Evolutionary conservation across 345 rosid species (phyloP), one percentile per base, ranked within the genome.

Genomic region (Heritiera fomes): DNA sequence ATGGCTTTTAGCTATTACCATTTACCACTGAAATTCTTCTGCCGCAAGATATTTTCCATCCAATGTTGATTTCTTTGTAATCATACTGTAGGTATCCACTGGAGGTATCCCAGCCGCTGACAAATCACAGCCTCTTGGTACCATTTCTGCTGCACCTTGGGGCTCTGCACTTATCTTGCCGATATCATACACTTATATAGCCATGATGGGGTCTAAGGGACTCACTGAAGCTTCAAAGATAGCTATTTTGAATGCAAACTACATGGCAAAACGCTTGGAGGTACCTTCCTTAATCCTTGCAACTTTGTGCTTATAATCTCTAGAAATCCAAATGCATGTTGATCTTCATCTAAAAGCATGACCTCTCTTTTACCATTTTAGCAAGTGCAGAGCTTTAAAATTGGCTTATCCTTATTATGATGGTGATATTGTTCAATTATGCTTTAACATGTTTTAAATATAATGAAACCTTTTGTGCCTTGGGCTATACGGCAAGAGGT

Each of bases 191-290:
- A 82, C 95, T 71, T 96, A 96, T 84, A 90, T 96, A 61, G 98
- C 97, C 67, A 94, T 96, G 99, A 96, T 96, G 99, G 99, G 98
- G 45, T 94, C 99, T 30, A 84, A 90, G 70, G 99, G 99, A 76
- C 93, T 94, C 68, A 91, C 98, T 63, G 97, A 92, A 3, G 99
- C 98, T 83, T 96, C 99, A 20, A 94, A 94, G 88, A 91, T 89
- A 50, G 98, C 99, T 66, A 94, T 96, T 77, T 71, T 96, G 87
- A 94, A 92, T 71, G 99, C 99, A 69, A 96, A 96, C 88, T 96
- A 96, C 97, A 94, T 96, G 99, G 98, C 97, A 41, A 94, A 94
- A 82, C 99, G 99, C 76, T 83, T 96, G 84, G 99, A 96, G 97
- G 98, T 96, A 75, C 43, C 8, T 77, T 14, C 38, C 50, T 60